Conservation (phyloP, 176 grass and related monocot genomes). For the Secale cereale region DNA sequence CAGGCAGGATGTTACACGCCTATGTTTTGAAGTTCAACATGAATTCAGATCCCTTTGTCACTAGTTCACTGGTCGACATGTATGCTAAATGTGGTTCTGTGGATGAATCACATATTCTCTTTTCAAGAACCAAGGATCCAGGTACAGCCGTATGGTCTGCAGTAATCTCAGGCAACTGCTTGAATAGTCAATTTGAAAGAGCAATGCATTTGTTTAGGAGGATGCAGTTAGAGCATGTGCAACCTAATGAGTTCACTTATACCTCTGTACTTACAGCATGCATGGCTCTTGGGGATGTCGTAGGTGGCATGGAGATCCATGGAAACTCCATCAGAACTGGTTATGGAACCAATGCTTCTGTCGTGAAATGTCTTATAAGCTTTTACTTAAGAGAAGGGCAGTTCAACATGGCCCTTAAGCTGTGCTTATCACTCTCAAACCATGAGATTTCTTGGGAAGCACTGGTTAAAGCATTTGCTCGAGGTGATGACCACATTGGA, state of each 20-base stretch:
- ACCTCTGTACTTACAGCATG: conserved; percentile 48
- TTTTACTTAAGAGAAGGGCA: conserved; percentile 30
- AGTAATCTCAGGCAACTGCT: conserved; percentile 54
- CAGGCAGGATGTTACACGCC: conserved; percentile 53
- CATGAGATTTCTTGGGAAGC: conserved; percentile 38
- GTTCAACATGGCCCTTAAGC: conserved; percentile 22
- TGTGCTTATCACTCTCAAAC: conserved; percentile 39
- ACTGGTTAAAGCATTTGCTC: conserved; percentile 36
- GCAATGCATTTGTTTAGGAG: conserved; percentile 55
- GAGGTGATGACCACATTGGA: conserved; percentile 32
- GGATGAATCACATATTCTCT: conserved; percentile 44
- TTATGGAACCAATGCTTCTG: conserved; percentile 39
- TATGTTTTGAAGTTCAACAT: conserved; percentile 37
- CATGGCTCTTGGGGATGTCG: conserved; percentile 39
- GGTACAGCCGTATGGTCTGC: conserved; percentile 43
- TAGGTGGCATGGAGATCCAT: conserved; percentile 47
- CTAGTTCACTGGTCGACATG: conserved; percentile 55
- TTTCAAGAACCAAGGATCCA: conserved; percentile 41
- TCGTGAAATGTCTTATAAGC: conserved; percentile 45
- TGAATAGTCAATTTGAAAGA: conserved; percentile 45
- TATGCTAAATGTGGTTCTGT: conserved; percentile 58
- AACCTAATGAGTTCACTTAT: conserved; percentile 66
- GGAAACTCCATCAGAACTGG: conserved; percentile 50
- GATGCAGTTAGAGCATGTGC: conserved; percentile 44
- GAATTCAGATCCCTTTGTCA: conserved; percentile 50